Evolutionary conservation across 2,329 filamentous ascomycete species (phyloP).

Genomic region (Aspergillus pseudonomiae): DNA sequence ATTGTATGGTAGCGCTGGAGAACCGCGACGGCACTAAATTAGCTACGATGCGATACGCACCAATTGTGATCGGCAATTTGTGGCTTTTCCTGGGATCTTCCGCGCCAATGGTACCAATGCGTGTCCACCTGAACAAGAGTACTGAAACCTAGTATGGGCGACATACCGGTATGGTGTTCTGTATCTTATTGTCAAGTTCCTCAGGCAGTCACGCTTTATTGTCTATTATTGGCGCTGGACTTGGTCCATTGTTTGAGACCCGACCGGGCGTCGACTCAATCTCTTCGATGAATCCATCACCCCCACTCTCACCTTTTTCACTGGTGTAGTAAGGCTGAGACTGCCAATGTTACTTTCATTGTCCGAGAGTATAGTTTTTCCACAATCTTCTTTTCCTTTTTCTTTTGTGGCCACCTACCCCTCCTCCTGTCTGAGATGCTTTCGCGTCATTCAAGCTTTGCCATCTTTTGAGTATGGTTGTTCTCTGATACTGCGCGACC

Average conservation of each 20-base stretch:
- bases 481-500: background rate
- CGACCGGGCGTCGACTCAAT: background rate
- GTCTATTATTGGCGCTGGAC: background rate
- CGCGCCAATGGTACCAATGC: background rate
- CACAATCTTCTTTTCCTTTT: background rate
- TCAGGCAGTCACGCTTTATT: background rate
- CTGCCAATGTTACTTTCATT: background rate
- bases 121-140: background rate
- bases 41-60: slow-evolving; percentile 9
- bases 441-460: background rate
- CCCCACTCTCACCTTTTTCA: background rate
- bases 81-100: slow-evolving; percentile 5
- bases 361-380: no score
- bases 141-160: background rate
- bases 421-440: background rate
- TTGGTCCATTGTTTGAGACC: background rate
- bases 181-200: background rate
- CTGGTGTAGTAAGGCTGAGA: background rate
- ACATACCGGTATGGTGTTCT: no score
- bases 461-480: background rate
- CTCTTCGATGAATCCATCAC: background rate
- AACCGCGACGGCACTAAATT: slow-evolving; percentile 7
- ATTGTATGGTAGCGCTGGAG: slow-evolving; percentile 10
- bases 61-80: slow-evolving; percentile 3
- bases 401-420: background rate